Conservation (phyloP, 768 basidiomycete genomes). For the Lyophyllum atratum region DNA sequence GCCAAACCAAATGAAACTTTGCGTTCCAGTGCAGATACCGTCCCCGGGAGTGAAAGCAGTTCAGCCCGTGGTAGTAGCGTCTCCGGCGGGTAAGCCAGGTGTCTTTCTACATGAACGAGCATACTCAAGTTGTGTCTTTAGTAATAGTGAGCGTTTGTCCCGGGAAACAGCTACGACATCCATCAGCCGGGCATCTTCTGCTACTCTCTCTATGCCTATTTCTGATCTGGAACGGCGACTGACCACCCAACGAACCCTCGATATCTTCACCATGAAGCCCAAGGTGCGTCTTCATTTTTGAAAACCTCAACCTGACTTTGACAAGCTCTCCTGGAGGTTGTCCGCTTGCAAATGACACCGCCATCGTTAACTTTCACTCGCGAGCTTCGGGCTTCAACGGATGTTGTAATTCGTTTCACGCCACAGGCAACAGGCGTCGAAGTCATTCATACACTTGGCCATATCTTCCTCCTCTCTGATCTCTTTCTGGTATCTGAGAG, state of each 20-base stretch:
- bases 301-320: not conserved
- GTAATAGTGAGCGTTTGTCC: conserved; percentile 56
- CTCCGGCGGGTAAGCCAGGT: conserved; percentile 54
- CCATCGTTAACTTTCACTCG: conserved; percentile 78
- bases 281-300: conserved; percentile 54
- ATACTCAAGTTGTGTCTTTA: conserved; percentile 8
- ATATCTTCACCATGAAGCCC: conserved; percentile 94
- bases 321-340: conserved; percentile 52
- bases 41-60: conserved; percentile 46
- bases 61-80: conserved; percentile 54
- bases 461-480: conserved; percentile 90
- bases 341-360: conserved; percentile 88
- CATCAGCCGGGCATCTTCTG: conserved; percentile 51
- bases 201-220: conserved; percentile 57
- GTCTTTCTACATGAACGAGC: not conserved
- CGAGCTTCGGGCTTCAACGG: conserved; percentile 69
- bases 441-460: conserved; percentile 74
- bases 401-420: conserved; percentile 75
- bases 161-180: conserved; percentile 60
- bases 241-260: conserved; percentile 75
- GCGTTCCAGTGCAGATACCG: conserved; percentile 27
- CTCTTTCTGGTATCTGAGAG: conserved; percentile 89
- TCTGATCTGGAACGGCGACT: conserved; percentile 82
- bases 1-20: conserved; percentile 18
- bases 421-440: conserved; percentile 75